These are phyloP conservation scores for Gleditsia sinensis DNA, from an alignment of 306 rosid genomes.

Conservation along the genomic window DNA sequence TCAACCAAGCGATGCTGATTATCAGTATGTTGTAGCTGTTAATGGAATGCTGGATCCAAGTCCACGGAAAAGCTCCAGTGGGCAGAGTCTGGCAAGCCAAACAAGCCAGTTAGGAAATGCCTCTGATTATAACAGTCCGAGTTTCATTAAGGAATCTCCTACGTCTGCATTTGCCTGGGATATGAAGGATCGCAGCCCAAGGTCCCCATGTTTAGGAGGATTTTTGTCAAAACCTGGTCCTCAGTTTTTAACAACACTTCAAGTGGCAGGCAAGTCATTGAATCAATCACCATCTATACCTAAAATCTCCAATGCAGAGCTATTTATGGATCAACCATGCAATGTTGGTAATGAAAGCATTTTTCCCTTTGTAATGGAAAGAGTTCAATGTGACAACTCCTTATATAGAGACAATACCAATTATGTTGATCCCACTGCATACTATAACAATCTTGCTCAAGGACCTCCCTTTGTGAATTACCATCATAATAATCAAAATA, in stretches of 20 bases:
- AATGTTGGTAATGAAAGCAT: slow-evolving; percentile 44
- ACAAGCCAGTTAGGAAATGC: slow-evolving; percentile 57
- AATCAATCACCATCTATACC: slow-evolving; percentile 51
- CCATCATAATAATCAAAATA: slow-evolving; percentile 47
- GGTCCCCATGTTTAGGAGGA: slow-evolving; percentile 48
- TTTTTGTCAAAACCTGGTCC: slow-evolving; percentile 43
- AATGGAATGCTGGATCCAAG: slow-evolving; percentile 74
- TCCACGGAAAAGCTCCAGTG: slow-evolving; percentile 54
- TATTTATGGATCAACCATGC: slow-evolving; percentile 44
- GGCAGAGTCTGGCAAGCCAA: slow-evolving; percentile 61
- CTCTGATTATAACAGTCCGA: slow-evolving; percentile 65
- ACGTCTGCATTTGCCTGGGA: slow-evolving; percentile 54
- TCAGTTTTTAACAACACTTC: slow-evolving; percentile 53
- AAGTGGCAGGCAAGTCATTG: slow-evolving; percentile 49
- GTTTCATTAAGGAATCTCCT: slow-evolving; percentile 48
- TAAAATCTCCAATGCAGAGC: slow-evolving; percentile 42
- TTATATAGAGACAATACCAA: slow-evolving; percentile 48
- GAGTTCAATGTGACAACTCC: slow-evolving; percentile 45
- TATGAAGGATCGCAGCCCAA: slow-evolving; percentile 49
- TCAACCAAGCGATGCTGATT: slow-evolving; percentile 57
- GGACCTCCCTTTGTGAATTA: slow-evolving; percentile 50
- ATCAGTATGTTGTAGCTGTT: slow-evolving; percentile 77
- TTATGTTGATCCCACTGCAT: slow-evolving; percentile 53
- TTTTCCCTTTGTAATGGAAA: slow-evolving; percentile 50
- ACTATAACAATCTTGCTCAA: slow-evolving; percentile 45